phyloP scores from a whole-genome alignment of 768 basidiomycete species.

The Infundibulicybe gibba region DNA sequence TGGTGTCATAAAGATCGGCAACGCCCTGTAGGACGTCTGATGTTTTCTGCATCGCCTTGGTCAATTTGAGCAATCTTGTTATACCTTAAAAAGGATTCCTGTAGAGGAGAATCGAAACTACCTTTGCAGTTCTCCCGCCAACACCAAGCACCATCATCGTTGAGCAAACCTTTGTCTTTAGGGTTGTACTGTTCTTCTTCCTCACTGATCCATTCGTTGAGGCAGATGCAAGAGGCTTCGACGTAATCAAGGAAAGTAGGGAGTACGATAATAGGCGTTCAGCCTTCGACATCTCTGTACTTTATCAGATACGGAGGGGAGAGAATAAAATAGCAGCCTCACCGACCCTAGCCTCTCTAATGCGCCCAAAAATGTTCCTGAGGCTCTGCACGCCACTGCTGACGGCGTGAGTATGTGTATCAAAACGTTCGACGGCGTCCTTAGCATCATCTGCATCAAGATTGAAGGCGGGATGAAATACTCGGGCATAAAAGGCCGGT shows the following conservation, averaged over 20 bases:
- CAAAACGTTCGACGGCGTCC: constrained; percentile 58
- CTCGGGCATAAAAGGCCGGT: constrained; percentile 70
- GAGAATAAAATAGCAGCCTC: constrained; percentile 3
- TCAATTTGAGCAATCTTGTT: constrained; percentile 70
- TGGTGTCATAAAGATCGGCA: constrained; percentile 80
- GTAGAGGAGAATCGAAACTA: constrained; percentile 16
- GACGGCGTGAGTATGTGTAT: constrained; percentile 59
- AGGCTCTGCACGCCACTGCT: constrained; percentile 68
- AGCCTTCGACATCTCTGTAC: constrained; percentile 74
- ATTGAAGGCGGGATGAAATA: constrained; percentile 86
- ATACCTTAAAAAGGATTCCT: neutral
- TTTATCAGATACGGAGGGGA: neutral
- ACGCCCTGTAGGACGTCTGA: constrained; percentile 71
- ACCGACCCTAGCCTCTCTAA: constrained; percentile 71
- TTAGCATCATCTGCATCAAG: constrained; percentile 70
- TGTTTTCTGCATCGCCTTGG: constrained; percentile 74
- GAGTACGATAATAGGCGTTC: constrained; percentile 74
- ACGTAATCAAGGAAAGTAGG: constrained; percentile 70
- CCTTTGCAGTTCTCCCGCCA: constrained; percentile 79
- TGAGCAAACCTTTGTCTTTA: constrained; percentile 55
- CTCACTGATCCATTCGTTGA: constrained; percentile 41
- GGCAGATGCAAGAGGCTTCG: constrained; percentile 53
- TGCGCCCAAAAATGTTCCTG: constrained; percentile 55
- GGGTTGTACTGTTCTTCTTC: constrained; percentile 39
- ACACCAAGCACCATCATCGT: constrained; percentile 79